Evolutionary conservation across 108 stramenopile species (phyloP).

Genomic region (Thalassiosira profunda): DNA sequence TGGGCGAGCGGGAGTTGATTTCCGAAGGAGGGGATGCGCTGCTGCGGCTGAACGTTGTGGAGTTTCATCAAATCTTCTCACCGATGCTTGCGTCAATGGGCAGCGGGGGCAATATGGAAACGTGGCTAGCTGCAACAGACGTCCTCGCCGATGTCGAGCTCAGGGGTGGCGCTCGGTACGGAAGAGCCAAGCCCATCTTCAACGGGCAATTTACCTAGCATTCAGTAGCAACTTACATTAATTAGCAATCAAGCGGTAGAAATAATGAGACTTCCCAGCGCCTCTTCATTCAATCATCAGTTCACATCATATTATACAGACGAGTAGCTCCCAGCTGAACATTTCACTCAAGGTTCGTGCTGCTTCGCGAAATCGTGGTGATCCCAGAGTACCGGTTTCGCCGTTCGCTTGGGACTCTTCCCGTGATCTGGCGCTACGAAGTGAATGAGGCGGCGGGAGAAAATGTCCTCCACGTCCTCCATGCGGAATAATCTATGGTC

Average conservation of each 20-base stretch:
- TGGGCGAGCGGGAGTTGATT: constrained; percentile 85
- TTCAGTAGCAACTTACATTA: neutral
- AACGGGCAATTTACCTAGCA: constrained; percentile 19
- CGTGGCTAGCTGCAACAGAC: constrained; percentile 77
- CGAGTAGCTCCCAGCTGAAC: too few species aligned
- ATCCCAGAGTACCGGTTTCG: neutral
- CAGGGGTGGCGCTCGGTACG: constrained; percentile 5
- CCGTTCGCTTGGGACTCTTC: neutral
- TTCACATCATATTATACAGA: neutral
- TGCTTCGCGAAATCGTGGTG: neutral
- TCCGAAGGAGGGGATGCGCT: constrained; percentile 79
- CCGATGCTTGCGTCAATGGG: constrained; percentile 87
- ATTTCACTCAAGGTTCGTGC: neutral
- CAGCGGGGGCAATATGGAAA: constrained; percentile 81
- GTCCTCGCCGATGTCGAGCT: constrained; percentile 78
- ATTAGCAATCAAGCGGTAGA: too few species aligned
- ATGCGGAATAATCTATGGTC: neutral
- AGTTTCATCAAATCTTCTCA: constrained; percentile 79
- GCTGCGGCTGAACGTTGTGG: constrained; percentile 70
- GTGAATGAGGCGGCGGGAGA: neutral
- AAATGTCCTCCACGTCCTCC: neutral
- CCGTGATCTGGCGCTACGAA: neutral
- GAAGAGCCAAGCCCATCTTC: constrained; percentile 13
- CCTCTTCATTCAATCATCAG: neutral
- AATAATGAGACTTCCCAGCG: too few species aligned